These are phyloP conservation scores for Annulohypoxylon truncatum DNA, from an alignment of 2,329 filamentous ascomycete genomes.

Conservation along the genomic window DNA sequence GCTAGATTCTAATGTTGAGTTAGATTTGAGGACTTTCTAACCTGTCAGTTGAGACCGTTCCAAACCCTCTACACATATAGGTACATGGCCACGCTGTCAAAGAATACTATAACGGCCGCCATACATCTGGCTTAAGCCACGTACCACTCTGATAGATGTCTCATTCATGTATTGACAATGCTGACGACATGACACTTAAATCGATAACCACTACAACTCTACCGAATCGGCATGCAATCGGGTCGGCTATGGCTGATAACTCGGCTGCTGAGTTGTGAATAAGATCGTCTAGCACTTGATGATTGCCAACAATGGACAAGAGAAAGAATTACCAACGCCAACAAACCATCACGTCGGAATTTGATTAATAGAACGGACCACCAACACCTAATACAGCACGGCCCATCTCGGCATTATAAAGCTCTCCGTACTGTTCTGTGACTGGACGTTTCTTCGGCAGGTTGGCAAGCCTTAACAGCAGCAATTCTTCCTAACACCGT, in stretches of 20 bases:
- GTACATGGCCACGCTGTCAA: not conserved
- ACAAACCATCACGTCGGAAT: slow-evolving; percentile 1
- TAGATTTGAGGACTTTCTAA: slow-evolving; percentile 3
- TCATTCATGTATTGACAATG: slow-evolving; percentile 6
- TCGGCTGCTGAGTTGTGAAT: slow-evolving; percentile 14
- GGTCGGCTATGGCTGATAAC: slow-evolving; percentile 7
- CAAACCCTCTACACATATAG: not conserved
- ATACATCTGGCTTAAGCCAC: slow-evolving; percentile 17
- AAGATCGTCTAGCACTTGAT: not conserved
- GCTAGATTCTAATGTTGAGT: slow-evolving; percentile 4
- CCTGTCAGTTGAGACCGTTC: slow-evolving; percentile 4
- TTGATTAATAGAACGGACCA: slow-evolving; percentile 4
- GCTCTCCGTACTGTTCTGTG: slow-evolving; percentile 16
- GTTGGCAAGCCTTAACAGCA: slow-evolving; percentile 17
- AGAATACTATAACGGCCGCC: not conserved
- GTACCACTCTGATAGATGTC: slow-evolving; percentile 22
- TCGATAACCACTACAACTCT: slow-evolving; percentile 4
- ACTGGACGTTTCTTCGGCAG: slow-evolving; percentile 33
- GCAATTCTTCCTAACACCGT: slow-evolving; percentile 8
- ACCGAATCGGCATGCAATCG: slow-evolving; percentile 12
- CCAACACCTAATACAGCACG: slow-evolving; percentile 5
- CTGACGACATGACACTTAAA: slow-evolving; percentile 21
- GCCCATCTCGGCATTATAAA: slow-evolving; percentile 10
- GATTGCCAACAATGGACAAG: not conserved
- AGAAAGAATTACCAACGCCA: slow-evolving; percentile 6